Evolutionary conservation across 257 asterid genomes (phyloP).

Genomic region (Lavandula angustifolia): DNA sequence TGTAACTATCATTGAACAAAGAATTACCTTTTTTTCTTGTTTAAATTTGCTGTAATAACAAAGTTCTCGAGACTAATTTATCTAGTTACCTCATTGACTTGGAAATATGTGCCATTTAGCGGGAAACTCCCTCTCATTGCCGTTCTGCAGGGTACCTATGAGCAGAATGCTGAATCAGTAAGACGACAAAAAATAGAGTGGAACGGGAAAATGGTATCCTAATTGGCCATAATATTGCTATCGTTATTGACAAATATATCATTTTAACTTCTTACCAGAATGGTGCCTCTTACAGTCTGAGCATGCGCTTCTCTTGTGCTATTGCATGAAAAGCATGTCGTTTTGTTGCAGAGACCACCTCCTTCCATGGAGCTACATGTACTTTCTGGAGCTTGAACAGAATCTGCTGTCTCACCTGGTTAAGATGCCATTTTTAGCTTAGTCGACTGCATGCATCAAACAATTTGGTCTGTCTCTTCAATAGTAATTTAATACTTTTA

Average conservation of each 20-base stretch:
- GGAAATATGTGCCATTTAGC: conserved; percentile 95
- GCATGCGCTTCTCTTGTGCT: conserved; percentile 69
- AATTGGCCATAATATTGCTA: conserved; percentile 22
- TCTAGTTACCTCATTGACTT: conserved; percentile 85
- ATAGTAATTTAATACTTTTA: background rate
- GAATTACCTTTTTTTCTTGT: conserved; percentile 4
- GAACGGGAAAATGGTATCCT: conserved; percentile 9
- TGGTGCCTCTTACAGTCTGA: conserved; percentile 87
- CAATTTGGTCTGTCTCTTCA: conserved; percentile 3
- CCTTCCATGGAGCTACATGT: conserved; percentile 49
- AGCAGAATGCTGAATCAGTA: conserved; percentile 29
- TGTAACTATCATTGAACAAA: background rate
- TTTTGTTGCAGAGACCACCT: conserved; percentile 57
- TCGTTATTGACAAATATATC: conserved; percentile 14
- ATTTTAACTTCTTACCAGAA: conserved; percentile 66
- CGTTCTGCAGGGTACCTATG: conserved; percentile 91
- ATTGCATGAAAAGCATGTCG: conserved; percentile 65
- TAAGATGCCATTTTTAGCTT: conserved; percentile 31
- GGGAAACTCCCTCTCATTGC: conserved; percentile 99
- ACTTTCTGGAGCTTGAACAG: conserved; percentile 70
- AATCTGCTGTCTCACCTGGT: conserved; percentile 85
- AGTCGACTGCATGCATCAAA: conserved; percentile 13
- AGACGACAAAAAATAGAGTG: conserved; percentile 5
- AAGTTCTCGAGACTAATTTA: conserved; percentile 17
- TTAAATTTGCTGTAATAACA: conserved; percentile 5